These are phyloP conservation scores for Limnomonas spitsbergensis DNA, from an alignment of 139 green algal species.

Conservation along the genomic window DNA sequence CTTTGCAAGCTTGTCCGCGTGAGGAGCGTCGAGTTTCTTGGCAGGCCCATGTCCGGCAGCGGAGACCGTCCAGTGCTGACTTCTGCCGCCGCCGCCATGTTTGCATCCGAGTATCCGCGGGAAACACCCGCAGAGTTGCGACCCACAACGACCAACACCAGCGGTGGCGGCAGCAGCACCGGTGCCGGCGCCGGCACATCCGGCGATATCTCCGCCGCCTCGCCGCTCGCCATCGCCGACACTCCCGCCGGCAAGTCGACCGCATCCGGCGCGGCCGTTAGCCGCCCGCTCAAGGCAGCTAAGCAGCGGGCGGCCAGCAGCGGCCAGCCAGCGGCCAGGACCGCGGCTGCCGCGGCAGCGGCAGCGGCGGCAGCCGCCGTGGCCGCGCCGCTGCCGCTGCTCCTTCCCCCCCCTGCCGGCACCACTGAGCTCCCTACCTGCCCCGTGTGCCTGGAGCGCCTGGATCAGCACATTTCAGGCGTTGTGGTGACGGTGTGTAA, in stretches of 20 bases:
- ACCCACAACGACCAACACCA: neutral
- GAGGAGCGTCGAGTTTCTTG: conserved; percentile 42
- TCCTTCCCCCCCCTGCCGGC: conserved; percentile 37
- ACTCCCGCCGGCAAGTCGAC: neutral
- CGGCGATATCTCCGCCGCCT: neutral
- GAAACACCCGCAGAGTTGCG: neutral
- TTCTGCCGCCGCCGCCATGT: too few relatives aligned
- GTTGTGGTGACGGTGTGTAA: conserved; percentile 84
- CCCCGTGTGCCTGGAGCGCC: conserved; percentile 91
- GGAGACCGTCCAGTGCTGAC: too few relatives aligned
- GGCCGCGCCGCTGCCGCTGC: too few relatives aligned
- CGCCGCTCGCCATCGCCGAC: neutral
- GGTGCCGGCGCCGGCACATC: neutral
- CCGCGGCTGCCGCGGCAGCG: neutral
- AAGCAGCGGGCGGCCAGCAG: neutral
- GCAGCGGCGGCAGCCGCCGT: neutral
- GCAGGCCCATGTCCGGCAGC: neutral
- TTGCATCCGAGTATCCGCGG: neutral
- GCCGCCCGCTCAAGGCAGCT: too few relatives aligned
- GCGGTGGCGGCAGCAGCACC: neutral
- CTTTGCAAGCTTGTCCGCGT: conserved; percentile 69
- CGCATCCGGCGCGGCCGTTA: neutral
- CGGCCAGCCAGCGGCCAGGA: neutral
- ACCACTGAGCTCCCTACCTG: conserved; percentile 80
- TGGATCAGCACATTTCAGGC: conserved; percentile 91